Conservation (phyloP, 2,329 filamentous ascomycete genomes). For the Cordyceps pruinosa region DNA sequence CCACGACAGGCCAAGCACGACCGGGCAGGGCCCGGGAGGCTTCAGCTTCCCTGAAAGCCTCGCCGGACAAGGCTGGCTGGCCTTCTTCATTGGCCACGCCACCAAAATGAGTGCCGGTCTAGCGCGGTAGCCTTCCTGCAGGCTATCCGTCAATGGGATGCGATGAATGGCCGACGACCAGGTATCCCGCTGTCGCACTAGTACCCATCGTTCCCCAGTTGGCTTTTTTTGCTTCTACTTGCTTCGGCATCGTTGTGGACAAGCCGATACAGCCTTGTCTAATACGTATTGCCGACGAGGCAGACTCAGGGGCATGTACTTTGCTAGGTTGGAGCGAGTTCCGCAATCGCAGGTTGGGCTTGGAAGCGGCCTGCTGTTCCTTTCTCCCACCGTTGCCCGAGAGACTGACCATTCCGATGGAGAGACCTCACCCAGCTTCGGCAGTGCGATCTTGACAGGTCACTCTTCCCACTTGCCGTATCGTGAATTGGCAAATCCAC, state of each 20-base stretch:
- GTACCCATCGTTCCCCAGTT: neutral
- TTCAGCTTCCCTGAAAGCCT: constrained; percentile 11
- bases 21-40: neutral
- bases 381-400: too few species aligned
- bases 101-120: constrained; percentile 6
- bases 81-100: constrained; percentile 2
- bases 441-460: too few species aligned
- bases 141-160: neutral
- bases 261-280: neutral
- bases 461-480: too few species aligned
- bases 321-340: neutral
- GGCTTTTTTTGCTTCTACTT: neutral
- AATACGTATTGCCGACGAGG: neutral
- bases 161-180: neutral
- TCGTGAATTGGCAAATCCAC: too few species aligned
- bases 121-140: constrained; percentile 8
- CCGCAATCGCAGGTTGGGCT: neutral
- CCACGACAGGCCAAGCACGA: neutral
- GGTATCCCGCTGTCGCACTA: neutral
- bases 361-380: neutral
- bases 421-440: too few species aligned
- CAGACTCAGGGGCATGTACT: constrained; percentile 4
- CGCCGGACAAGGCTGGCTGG: constrained; percentile 1
- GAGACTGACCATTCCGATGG: too few species aligned
- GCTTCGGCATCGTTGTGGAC: neutral